These are phyloP conservation scores for Ramularia collo-cygni DNA, from an alignment of 2,329 filamentous ascomycete species.

Conservation along the genomic window DNA sequence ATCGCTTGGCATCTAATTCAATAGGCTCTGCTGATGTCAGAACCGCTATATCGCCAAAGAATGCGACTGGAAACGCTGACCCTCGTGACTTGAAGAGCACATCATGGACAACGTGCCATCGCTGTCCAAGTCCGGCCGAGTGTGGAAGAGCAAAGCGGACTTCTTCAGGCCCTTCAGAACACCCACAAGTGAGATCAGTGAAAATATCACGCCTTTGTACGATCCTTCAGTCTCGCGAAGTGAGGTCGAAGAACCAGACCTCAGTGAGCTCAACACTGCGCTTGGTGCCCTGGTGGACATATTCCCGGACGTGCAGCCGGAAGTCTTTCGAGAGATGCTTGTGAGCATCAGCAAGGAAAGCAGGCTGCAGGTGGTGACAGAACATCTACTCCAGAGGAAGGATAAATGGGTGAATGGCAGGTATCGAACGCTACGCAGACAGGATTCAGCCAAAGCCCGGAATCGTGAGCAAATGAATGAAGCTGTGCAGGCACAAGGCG, in stretches of 20 bases:
- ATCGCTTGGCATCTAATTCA: no score
- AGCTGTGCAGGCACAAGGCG: neutral
- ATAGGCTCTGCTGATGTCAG: no score
- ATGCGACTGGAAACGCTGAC: no score
- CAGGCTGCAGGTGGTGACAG: conserved; percentile 67
- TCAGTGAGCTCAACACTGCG: conserved; percentile 62
- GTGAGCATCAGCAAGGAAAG: conserved; percentile 68
- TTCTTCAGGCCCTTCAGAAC: conserved; percentile 28
- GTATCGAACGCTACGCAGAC: conserved; percentile 30
- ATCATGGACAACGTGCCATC: conserved; percentile 25
- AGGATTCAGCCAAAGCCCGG: neutral
- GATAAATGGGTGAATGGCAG: conserved; percentile 65
- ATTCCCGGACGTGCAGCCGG: conserved; percentile 74
- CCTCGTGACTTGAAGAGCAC: no score
- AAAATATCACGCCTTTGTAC: conserved; percentile 24
- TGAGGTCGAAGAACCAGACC: conserved; percentile 46
- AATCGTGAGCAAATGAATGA: conserved; percentile 2
- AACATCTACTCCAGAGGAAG: conserved; percentile 66
- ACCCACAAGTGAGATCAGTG: conserved; percentile 17
- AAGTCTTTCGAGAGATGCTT: conserved; percentile 78
- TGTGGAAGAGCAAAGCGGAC: conserved; percentile 30
- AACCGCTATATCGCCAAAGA: no score
- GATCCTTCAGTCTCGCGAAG: conserved; percentile 16
- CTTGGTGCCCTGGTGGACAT: conserved; percentile 63
- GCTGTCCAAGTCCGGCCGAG: conserved; percentile 19